Percentiles rank a stretch among this genome's conserved stretches.
Evolutionary conservation across 2,329 filamentous ascomycete species (phyloP).

Genomic region (Paecilomyces fulvus): DNA sequence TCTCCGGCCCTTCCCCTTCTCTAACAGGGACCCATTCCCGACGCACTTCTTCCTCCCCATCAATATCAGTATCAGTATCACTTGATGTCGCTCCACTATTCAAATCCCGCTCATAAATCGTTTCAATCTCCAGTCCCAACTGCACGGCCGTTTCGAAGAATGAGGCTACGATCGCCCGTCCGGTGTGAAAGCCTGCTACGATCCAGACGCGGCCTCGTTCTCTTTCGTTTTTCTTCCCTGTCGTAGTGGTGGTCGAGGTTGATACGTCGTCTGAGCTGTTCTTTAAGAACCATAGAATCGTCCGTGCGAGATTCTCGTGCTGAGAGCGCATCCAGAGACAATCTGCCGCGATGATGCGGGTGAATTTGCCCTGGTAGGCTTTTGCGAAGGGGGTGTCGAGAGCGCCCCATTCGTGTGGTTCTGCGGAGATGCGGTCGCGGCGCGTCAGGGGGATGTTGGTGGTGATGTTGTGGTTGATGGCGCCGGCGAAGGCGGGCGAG

Average conservation of each 20-base stretch:
- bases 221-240: slow-evolving; percentile 14
- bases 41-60: slow-evolving; percentile 39
- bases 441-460: slow-evolving; percentile 34
- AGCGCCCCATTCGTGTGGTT: slow-evolving; percentile 49
- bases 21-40: slow-evolving; percentile 35
- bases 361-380: slow-evolving; percentile 34
- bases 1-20: slow-evolving; percentile 41
- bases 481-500: slow-evolving; percentile 31
- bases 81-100: slow-evolving; percentile 20
- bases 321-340: slow-evolving; percentile 53
- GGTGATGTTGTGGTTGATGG: slow-evolving; percentile 39
- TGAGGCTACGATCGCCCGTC: slow-evolving; percentile 44
- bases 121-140: slow-evolving; percentile 42
- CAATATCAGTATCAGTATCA: slow-evolving; percentile 9
- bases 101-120: slow-evolving; percentile 48
- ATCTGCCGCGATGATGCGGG: slow-evolving; percentile 51
- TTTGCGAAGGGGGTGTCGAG: slow-evolving; percentile 32
- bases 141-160: slow-evolving; percentile 45
- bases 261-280: slow-evolving; percentile 4
- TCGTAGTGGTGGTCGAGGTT: background rate
- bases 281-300: slow-evolving; percentile 48
- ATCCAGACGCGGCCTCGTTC: slow-evolving; percentile 37
- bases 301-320: slow-evolving; percentile 47
- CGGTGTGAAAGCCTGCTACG: slow-evolving; percentile 53
- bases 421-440: slow-evolving; percentile 24